Conservation (phyloP, 805 yeast genomes). For the Nakazawaea holstii region DNA sequence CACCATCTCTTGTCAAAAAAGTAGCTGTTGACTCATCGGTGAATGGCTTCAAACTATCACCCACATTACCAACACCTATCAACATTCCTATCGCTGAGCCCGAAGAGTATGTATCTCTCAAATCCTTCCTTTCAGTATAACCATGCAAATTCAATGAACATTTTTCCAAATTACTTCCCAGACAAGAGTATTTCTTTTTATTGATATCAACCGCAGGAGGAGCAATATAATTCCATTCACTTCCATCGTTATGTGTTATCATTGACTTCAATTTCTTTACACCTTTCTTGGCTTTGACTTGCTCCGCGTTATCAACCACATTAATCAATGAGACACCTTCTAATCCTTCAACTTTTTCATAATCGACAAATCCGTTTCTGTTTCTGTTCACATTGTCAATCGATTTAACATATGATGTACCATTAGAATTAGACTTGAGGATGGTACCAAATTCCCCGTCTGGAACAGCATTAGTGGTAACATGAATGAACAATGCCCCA, state of each 20-base stretch:
- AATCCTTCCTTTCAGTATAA: conserved; percentile 79
- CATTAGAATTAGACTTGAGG: conserved; percentile 85
- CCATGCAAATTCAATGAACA: conserved; percentile 89
- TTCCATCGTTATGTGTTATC: conserved; percentile 88
- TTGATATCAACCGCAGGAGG: conserved; percentile 68
- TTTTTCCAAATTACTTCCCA: conserved; percentile 36
- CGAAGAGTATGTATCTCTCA: conserved; percentile 81
- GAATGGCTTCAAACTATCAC: conserved; percentile 41
- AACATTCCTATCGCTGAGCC: conserved; percentile 85
- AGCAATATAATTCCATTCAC: conserved; percentile 66
- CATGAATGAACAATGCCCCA: conserved; percentile 74
- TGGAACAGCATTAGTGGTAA: conserved; percentile 52
- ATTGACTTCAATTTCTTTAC: conserved; percentile 59
- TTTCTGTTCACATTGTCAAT: conserved; percentile 73
- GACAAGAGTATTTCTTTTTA: conserved; percentile 53
- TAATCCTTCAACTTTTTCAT: conserved; percentile 72
- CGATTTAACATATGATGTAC: conserved; percentile 75
- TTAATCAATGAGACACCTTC: conserved; percentile 84
- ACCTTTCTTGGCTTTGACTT: conserved; percentile 23
- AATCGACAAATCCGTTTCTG: conserved; percentile 73
- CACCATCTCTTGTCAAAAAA: conserved; percentile 85
- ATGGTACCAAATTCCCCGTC: conserved; percentile 70
- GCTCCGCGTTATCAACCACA: conserved; percentile 51
- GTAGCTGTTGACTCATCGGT: conserved; percentile 51
- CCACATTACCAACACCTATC: conserved; percentile 94